A percentile compares a stretch with the other conserved stretches of the same genome.
These are phyloP conservation scores for Strigomonas culicis DNA, from an alignment of 208 protist genomes.

Conservation along the genomic window DNA sequence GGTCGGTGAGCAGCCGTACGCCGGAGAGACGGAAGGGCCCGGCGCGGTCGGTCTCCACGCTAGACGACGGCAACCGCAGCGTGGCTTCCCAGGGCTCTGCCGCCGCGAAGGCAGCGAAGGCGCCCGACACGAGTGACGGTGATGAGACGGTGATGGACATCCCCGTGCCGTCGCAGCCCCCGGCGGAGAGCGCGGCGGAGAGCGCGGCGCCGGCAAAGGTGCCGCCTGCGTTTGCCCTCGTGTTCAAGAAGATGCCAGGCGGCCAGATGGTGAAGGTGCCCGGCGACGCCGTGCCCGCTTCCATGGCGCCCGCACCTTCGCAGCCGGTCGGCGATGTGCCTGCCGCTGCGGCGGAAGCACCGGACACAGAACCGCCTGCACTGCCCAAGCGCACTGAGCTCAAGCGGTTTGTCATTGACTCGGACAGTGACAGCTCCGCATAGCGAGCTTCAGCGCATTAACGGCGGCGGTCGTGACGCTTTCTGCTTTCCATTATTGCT, in stretches of 20 bases:
- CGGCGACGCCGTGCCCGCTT: not conserved
- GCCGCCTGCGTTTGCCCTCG: not conserved
- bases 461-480: not conserved
- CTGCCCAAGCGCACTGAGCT: slow-evolving; percentile 20
- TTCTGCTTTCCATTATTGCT: not conserved
- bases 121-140: not conserved
- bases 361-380: not conserved
- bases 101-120: not conserved
- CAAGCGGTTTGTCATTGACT: slow-evolving; percentile 57
- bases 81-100: not conserved
- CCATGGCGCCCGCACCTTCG: not conserved
- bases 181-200: not conserved
- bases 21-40: not conserved
- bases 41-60: slow-evolving; percentile 1
- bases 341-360: not conserved
- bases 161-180: not conserved
- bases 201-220: not conserved
- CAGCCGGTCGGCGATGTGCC: not conserved
- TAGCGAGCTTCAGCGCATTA: not conserved
- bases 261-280: slow-evolving; percentile 15
- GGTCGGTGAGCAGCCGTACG: not conserved
- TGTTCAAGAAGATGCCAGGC: slow-evolving; percentile 2
- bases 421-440: slow-evolving; percentile 44
- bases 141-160: not conserved
- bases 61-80: not conserved